A percentile compares a stretch with the other conserved stretches of the same genome.
Conservation (phyloP, 805 yeast species). For the Candida ovalis region DNA sequence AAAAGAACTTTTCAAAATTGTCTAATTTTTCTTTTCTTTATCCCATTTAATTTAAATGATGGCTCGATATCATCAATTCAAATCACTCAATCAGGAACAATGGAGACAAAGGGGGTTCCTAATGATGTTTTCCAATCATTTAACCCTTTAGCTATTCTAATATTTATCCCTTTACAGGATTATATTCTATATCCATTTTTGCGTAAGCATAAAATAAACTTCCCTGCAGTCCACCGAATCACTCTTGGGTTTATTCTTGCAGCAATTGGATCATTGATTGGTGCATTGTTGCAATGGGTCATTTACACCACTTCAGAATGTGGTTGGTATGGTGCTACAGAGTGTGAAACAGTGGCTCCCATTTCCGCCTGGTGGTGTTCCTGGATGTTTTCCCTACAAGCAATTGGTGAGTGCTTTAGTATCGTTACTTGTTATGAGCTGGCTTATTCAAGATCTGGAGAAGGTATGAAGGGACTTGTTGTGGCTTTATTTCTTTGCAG, state of each 20-base stretch:
- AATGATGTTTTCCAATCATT: slow-evolving; percentile 52
- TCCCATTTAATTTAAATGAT: slow-evolving; percentile 37
- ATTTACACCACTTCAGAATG: slow-evolving; percentile 45
- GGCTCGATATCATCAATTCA: slow-evolving; percentile 45
- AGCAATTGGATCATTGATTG: slow-evolving; percentile 43
- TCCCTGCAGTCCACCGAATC: slow-evolving; percentile 42
- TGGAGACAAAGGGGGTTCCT: slow-evolving; percentile 50
- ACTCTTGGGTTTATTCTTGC: slow-evolving; percentile 44
- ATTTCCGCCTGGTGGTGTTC: slow-evolving; percentile 33
- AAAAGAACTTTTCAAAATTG: slow-evolving; percentile 41
- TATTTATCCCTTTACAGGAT: slow-evolving; percentile 48
- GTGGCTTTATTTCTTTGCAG: slow-evolving; percentile 39
- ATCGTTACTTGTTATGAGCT: slow-evolving; percentile 49
- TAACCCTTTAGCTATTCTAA: slow-evolving; percentile 49
- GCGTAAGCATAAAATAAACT: slow-evolving; percentile 35
- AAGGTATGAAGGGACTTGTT: slow-evolving; percentile 46
- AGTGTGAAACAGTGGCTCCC: slow-evolving; percentile 24
- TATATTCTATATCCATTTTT: slow-evolving; percentile 42
- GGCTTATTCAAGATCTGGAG: slow-evolving; percentile 51
- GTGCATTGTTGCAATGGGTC: slow-evolving; percentile 43
- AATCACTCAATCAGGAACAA: slow-evolving; percentile 48
- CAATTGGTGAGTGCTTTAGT: slow-evolving; percentile 52
- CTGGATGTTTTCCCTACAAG: slow-evolving; percentile 38
- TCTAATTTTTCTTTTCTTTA: slow-evolving; percentile 41
- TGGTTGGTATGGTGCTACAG: slow-evolving; percentile 32